These are phyloP conservation scores for Geoglossum cookeanum DNA, from an alignment of 2,329 filamentous ascomycete species.

Conservation along the genomic window DNA sequence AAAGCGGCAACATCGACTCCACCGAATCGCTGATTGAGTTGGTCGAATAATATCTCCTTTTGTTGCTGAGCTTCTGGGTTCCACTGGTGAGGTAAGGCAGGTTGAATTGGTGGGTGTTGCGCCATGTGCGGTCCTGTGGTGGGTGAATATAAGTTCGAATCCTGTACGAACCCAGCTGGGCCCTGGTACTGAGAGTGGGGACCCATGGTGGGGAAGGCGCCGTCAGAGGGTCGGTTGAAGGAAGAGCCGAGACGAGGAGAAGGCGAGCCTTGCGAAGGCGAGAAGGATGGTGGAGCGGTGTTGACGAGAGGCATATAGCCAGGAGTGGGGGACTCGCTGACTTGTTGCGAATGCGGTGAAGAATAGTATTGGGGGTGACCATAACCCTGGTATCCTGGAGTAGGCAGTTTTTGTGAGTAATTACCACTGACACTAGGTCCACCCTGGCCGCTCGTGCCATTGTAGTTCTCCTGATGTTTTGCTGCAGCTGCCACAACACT, in stretches of 20 bases:
- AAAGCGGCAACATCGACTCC: conserved; percentile 24
- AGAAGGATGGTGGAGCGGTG: not conserved
- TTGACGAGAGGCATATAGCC: not conserved
- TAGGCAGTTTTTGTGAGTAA: not conserved
- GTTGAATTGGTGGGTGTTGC: conserved; percentile 1
- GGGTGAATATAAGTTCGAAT: not conserved
- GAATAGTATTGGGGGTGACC: not conserved
- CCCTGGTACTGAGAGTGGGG: not conserved
- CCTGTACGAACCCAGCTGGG: not conserved
- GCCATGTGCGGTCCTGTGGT: not conserved
- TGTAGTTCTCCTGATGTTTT: not conserved
- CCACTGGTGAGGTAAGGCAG: not conserved
- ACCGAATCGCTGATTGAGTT: conserved; percentile 19
- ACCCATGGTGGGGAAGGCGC: not conserved
- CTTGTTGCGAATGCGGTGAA: not conserved
- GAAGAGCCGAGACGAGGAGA: not conserved
- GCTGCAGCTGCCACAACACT: conserved; percentile 2
- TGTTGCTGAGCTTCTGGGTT: conserved; percentile 2
- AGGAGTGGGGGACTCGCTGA: not conserved
- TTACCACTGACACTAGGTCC: not conserved
- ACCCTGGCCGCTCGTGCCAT: not conserved
- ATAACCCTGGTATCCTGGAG: conserved; percentile 1
- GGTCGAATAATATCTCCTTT: conserved; percentile 18
- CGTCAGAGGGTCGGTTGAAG: not conserved
- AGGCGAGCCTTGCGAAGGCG: not conserved